phyloP scores from a whole-genome alignment of 2,329 filamentous ascomycete species.

The Colletotrichum liriopes region DNA sequence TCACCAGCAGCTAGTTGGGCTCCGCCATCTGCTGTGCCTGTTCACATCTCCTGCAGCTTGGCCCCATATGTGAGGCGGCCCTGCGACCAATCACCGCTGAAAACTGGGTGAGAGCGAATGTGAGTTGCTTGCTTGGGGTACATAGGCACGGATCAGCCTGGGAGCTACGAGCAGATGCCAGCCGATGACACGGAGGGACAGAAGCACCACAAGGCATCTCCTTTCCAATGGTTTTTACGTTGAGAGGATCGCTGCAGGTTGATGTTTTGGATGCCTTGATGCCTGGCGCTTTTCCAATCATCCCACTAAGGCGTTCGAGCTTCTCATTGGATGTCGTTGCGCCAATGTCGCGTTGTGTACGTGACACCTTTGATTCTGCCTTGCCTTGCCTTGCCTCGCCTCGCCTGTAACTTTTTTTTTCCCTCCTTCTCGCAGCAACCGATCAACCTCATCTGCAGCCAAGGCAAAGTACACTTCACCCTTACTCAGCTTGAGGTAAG shows the following conservation, averaged over 20 bases:
- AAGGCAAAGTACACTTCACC: neutral
- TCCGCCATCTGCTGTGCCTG: conserved; percentile 17
- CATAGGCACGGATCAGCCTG: neutral
- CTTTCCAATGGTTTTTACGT: neutral
- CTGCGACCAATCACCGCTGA: conserved; percentile 15
- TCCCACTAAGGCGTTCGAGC: neutral
- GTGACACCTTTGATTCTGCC: neutral
- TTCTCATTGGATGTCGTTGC: conserved; percentile 3
- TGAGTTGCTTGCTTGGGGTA: conserved; percentile 9
- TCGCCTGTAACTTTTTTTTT: neutral
- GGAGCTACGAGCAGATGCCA: conserved; percentile 10
- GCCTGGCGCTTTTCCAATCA: neutral
- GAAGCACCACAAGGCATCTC: neutral
- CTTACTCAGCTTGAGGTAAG: neutral
- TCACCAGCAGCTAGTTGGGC: conserved; percentile 7
- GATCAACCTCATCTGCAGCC: neutral
- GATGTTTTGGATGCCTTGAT: neutral
- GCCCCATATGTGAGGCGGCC: neutral
- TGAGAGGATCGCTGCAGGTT: neutral
- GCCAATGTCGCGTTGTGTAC: neutral
- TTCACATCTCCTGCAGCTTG: conserved; percentile 24
- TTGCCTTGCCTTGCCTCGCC: neutral
- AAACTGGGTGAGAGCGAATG: conserved; percentile 1
- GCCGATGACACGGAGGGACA: neutral
- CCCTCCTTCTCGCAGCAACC: neutral